These are phyloP conservation scores for Aspergillus luchuensis DNA, from an alignment of 2,329 filamentous ascomycete genomes.

Conservation along the genomic window DNA sequence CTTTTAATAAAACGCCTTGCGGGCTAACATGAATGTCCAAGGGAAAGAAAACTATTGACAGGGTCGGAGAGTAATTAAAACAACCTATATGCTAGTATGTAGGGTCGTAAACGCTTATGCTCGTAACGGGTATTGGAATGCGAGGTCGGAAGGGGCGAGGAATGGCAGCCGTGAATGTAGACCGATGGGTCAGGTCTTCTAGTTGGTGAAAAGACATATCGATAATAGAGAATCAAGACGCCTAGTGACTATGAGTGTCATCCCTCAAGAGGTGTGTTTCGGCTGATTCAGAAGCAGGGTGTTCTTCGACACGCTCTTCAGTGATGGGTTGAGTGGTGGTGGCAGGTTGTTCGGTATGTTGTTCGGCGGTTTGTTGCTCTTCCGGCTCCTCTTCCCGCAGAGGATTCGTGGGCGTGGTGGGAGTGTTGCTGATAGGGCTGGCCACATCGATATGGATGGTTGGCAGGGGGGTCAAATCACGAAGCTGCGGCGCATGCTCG, in stretches of 20 bases:
- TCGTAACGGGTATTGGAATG: constrained; percentile 11
- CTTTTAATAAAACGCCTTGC: constrained; percentile 29
- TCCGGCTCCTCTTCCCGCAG: constrained; percentile 15
- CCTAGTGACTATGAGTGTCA: neutral
- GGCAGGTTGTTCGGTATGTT: neutral
- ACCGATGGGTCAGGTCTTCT: neutral
- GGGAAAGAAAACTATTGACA: constrained; percentile 3
- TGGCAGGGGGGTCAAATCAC: constrained; percentile 28
- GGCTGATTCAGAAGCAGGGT: neutral
- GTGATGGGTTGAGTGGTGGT: neutral
- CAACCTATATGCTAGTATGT: constrained; percentile 13
- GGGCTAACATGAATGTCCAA: constrained; percentile 19
- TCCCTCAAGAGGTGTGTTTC: neutral
- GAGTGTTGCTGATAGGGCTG: constrained; percentile 30
- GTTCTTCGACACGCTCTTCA: neutral
- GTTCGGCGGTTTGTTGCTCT: neutral
- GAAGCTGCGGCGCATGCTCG: constrained; percentile 20
- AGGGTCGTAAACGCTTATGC: constrained; percentile 16
- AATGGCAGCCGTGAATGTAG: neutral
- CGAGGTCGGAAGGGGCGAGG: neutral
- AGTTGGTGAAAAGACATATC: neutral
- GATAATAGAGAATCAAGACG: neutral
- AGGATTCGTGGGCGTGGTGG: constrained; percentile 26
- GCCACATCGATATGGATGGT: constrained; percentile 36
- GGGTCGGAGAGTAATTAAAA: constrained; percentile 9